phyloP scores from a whole-genome alignment of 208 protist species.

The Endotrypanum monterogeii region DNA sequence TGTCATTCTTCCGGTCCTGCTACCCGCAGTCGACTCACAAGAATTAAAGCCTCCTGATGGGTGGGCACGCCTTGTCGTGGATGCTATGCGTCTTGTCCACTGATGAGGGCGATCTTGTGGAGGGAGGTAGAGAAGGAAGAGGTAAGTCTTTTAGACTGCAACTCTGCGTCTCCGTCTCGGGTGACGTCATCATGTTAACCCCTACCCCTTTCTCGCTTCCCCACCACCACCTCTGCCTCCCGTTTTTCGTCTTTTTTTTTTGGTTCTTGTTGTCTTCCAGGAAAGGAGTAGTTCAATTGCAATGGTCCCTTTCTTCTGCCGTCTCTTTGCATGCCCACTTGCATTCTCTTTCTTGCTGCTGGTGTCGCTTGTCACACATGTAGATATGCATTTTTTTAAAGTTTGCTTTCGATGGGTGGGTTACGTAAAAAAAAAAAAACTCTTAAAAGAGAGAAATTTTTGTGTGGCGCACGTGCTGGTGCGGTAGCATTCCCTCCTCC shows the following conservation, averaged over 20 bases:
- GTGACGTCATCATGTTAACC: not conserved
- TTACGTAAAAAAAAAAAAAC: no score
- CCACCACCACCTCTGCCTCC: no score
- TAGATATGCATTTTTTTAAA: no score
- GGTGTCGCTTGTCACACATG: no score
- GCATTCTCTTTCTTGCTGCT: no score
- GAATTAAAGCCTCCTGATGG: not conserved
- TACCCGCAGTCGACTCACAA: not conserved
- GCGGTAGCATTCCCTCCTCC: not conserved
- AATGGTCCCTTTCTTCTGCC: no score
- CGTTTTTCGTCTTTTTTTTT: no score
- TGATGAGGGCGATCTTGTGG: not conserved
- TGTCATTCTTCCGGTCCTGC: not conserved
- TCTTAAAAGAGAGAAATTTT: no score
- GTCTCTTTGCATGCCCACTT: no score
- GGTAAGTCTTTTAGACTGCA: not conserved
- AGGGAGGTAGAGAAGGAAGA: not conserved
- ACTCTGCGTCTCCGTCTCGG: not conserved
- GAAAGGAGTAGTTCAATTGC: no score
- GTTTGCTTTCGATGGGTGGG: not conserved
- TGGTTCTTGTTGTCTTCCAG: no score
- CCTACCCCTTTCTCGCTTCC: not conserved
- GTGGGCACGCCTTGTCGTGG: not conserved
- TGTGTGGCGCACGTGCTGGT: no score
- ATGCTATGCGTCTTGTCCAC: not conserved